Evolutionary conservation across 108 stramenopile species (phyloP).

Genomic region (Fragilariopsis cylindrus): DNA sequence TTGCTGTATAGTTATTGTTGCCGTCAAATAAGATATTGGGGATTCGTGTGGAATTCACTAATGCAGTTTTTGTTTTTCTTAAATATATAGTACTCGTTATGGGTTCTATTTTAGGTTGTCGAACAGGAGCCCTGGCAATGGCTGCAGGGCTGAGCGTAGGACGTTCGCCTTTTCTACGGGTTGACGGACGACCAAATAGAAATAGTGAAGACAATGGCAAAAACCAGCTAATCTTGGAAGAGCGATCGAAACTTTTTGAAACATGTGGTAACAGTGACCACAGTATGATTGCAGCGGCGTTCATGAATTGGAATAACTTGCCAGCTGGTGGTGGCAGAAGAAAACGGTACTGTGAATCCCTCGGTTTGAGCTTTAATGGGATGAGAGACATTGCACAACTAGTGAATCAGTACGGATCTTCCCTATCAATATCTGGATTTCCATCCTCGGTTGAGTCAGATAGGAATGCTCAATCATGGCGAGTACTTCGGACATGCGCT

Average conservation of each 20-base stretch:
- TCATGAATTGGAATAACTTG: slow-evolving; percentile 56
- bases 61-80: slow-evolving; percentile 7
- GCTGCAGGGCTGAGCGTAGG: slow-evolving; percentile 80
- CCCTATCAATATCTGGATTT: slow-evolving; percentile 60
- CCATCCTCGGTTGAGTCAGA: slow-evolving; percentile 51
- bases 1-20: neutral
- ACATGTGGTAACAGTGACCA: slow-evolving; percentile 85
- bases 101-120: slow-evolving; percentile 81
- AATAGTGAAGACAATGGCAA: slow-evolving; percentile 19
- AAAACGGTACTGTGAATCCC: slow-evolving; percentile 55
- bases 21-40: neutral
- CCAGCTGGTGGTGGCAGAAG: slow-evolving; percentile 38
- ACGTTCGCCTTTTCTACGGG: slow-evolving; percentile 73
- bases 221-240: slow-evolving; percentile 44
- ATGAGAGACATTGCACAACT: slow-evolving; percentile 83
- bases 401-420: slow-evolving; percentile 64
- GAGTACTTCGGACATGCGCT: slow-evolving; percentile 70
- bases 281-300: slow-evolving; percentile 70
- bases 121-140: slow-evolving; percentile 73
- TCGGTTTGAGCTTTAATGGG: slow-evolving; percentile 63
- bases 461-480: slow-evolving; percentile 62
- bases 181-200: slow-evolving; percentile 33
- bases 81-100: slow-evolving; percentile 55
- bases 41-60: neutral
- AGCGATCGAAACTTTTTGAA: slow-evolving; percentile 57